These are phyloP conservation scores for Oehlia diaphana DNA, from an alignment of 192 early-diverging fungal species.

Conservation along the genomic window DNA sequence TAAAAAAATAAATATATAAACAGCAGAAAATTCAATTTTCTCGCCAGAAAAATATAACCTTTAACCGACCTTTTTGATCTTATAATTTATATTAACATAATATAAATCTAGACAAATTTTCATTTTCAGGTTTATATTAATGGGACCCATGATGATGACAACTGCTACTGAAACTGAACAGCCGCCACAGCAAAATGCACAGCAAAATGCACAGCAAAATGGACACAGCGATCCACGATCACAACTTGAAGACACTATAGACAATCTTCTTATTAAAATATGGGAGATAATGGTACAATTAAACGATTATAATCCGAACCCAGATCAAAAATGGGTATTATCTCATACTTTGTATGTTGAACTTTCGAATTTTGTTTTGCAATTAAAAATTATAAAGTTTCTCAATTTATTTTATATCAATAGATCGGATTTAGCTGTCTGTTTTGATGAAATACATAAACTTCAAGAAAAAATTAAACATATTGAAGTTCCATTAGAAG, in stretches of 20 bases:
- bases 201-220: slow-evolving; percentile 13
- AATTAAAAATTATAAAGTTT: not conserved
- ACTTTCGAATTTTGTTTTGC: not conserved
- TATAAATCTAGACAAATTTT: not conserved
- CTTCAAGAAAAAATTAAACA: slow-evolving; percentile 23
- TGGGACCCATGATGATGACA: slow-evolving; percentile 21
- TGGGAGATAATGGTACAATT: slow-evolving; percentile 21
- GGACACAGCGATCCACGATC: slow-evolving; percentile 17
- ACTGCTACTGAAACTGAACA: not conserved
- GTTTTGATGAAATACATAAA: not conserved
- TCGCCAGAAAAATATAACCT: too few relatives aligned
- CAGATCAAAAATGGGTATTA: not conserved
- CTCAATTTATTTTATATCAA: not conserved
- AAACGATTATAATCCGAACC: slow-evolving; percentile 4
- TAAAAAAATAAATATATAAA: not conserved
- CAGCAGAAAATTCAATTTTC: not conserved
- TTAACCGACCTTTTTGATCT: not conserved
- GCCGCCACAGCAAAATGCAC: not conserved
- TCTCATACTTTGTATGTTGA: not conserved
- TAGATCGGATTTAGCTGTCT: not conserved
- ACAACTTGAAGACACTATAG: not conserved
- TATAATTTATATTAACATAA: not conserved
- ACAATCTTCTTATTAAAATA: slow-evolving; percentile 7
- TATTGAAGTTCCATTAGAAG: slow-evolving; percentile 5
- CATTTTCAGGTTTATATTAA: slow-evolving; percentile 1